Percentiles rank a stretch among this genome's conserved stretches.
These are phyloP conservation scores for Podaxis sp. DNA, from an alignment of 768 basidiomycete genomes.

Conservation along the genomic window DNA sequence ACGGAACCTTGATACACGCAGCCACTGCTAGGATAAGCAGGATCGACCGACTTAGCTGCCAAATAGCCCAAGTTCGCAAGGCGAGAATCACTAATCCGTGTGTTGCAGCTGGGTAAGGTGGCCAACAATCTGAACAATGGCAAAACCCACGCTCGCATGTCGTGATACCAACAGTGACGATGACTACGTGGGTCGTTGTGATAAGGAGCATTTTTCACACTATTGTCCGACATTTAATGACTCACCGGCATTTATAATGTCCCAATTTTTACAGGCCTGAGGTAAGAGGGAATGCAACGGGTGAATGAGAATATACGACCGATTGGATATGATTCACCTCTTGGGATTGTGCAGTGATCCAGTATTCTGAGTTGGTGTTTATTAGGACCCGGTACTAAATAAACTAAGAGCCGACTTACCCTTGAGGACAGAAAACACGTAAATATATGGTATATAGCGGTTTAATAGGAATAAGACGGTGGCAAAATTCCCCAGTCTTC, in stretches of 20 bases:
- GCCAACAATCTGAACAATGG: background rate
- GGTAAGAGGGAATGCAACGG: background rate
- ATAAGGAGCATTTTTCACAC: background rate
- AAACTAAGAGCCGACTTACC: background rate
- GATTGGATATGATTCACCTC: background rate
- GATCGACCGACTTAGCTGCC: background rate
- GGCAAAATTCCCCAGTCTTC: constrained; percentile 9
- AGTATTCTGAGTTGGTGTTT: background rate
- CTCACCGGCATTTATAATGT: background rate
- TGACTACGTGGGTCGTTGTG: background rate
- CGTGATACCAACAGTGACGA: background rate
- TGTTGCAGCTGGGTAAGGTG: background rate
- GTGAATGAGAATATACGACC: background rate
- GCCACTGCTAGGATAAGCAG: background rate
- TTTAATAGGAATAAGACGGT: background rate
- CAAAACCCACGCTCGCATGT: background rate
- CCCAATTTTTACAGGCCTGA: background rate
- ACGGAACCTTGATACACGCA: background rate
- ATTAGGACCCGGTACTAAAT: background rate
- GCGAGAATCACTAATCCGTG: background rate
- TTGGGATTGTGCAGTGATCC: background rate
- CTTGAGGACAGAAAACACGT: background rate
- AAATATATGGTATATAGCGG: background rate
- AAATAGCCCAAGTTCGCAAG: background rate
- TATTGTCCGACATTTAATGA: background rate